Evolutionary conservation across 2,329 filamentous ascomycete genomes (phyloP), one percentile per base, ranked within the genome.

Genomic region (Stagonosporopsis tanaceti): DNA sequence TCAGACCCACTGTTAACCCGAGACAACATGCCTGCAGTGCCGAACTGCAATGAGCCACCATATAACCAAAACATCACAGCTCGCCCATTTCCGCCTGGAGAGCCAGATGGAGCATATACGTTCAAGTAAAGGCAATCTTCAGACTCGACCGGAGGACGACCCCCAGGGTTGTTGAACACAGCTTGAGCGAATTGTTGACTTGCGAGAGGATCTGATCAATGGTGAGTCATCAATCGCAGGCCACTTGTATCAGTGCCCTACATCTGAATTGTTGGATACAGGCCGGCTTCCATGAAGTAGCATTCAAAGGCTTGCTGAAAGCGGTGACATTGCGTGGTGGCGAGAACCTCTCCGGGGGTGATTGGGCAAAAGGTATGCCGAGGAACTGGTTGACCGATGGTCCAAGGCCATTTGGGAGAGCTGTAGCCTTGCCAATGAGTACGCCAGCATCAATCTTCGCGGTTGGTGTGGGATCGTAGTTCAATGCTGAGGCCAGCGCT

Each of bases 41-140:
- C 70, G 37, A 72, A 68, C 27, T 67, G 65, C 0, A 68, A 51
- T 2, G 60, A 66, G 8, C 71, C 71, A n/a, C 71, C 71, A 38
- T 66, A 73, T 2, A 74, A 68, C 70, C 70, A 74, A 28, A 69
- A 71, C 61, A 74, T 37, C 2, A 74, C 70, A 6, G 71, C 61
- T 48, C 66, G 52, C 6, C 67, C 64, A 28, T 52, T 53, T 1
- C 61, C 63, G 1, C 52, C 50, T 11, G 59, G 44, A 4, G 62
- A 57, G n/a, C 53, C 56, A 2, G 56, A 57, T 4, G 76, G 76
- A 1, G 69, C 72, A 27, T 71, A 72, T 0, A 79, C 70, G 57
- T 80, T 77, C 8, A 78, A 63, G 28, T 77, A 73, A 30, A 79
- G 55, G 58, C 77, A 80, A 52, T 79, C 76, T 50, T 80, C 77